Base-by-base conservation (phyloP, 2,329 filamentous ascomycete species). In the Dendryphion nanum region DNA sequence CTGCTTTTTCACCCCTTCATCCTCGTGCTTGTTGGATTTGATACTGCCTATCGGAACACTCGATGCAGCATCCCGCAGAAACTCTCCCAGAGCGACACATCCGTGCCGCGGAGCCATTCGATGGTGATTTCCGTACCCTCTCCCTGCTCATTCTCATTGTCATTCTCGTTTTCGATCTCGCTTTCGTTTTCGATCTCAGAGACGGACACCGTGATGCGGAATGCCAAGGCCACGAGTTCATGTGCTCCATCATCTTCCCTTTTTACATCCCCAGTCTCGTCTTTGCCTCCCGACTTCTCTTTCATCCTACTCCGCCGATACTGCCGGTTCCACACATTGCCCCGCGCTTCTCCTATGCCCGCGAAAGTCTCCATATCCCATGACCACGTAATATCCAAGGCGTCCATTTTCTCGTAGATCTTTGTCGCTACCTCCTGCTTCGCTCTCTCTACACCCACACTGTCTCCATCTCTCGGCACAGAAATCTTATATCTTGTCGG, bases 61-160 rank as follows among this genome's bases (percentile, higher is more conserved):
- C 36, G 26, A 31, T 43, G 41, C 6, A 40, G 15, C 3, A 90
- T 89, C 0, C 88, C 89, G 43, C 82, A 85, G 46, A 98, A 89
- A 59, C 90, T 96, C 67, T 94, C 86, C 64, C 91, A 95, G 0
- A 93, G 58, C 1, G 82, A 74, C 14, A 77, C 71, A 48, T 95
- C 86, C 5, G 74, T 72, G 0, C 93, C 91, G 52, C 87, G 82
- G 1, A 88, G 57, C 90, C 88, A 94, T 20, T 86, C 74, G 0
- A 82, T 69, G 14, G 69, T 62, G 3, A 71, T 61, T 13, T 64
- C 57, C 4, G 24, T 62, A 57, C 29, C 67, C 56, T 55, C 47
- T 28, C 14, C 37, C 16, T 34, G n/a, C n/a, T n/a, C n/a, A n/a
- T n/a, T n/a, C n/a, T n/a, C n/a, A n/a, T n/a, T 14, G 13, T n/a